Base-by-base conservation (phyloP, 1,284 basidiomycete species). In the Hemileia vastatrix region DNA sequence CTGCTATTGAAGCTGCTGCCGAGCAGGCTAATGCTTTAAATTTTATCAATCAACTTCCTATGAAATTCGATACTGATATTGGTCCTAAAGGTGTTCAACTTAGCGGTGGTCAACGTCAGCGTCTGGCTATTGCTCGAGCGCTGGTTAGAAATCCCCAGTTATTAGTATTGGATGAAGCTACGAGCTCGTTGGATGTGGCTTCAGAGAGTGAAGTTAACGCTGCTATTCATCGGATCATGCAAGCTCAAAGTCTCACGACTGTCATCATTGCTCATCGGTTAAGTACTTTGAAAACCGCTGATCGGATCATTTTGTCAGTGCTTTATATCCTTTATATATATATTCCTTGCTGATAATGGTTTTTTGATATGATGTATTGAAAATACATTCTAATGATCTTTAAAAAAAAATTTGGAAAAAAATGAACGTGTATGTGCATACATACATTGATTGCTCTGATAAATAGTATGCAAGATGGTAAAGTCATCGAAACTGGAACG, bases 21-120 rank as follows among this genome's bases (percentile, higher is more conserved):
- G 80, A 85, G 9, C 82, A 88, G 66, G 93, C 94, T 2, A 95
- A 97, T 71, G 97, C 94, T 76, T 65, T 69, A 31, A 90, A 94
- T 70, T 98, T 96, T 72, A 86, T 98, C 47, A 88, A 88, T 83
- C 84, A 85, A 2, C 83, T 98, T 80, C 91, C 93, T 9, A 81
- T 89, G 61, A 90, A 86, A 0, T 86, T 88, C 65, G 85, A 88
- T 66, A 89, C 88, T 0, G 78, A 83, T 66, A 74, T 77, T 32
- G 75, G 76, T n/a, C 69, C 75, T 0, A 67, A 73, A 54, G 76
- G 19, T 67, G 77, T 52, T 73, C 77, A 71, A 73, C 75, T 79
- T 21, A 77, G 73, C 45, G 80, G 79, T 33, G 80, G 80, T 0
- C 80, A 81, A 66, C 70, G 77, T 27, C 80, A 81, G 63, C 70